A percentile compares a stretch with the other conserved stretches of the same genome.
These are phyloP conservation scores for Artemisia argyi DNA, from an alignment of 129 eudicot genomes.

Conservation along the genomic window DNA sequence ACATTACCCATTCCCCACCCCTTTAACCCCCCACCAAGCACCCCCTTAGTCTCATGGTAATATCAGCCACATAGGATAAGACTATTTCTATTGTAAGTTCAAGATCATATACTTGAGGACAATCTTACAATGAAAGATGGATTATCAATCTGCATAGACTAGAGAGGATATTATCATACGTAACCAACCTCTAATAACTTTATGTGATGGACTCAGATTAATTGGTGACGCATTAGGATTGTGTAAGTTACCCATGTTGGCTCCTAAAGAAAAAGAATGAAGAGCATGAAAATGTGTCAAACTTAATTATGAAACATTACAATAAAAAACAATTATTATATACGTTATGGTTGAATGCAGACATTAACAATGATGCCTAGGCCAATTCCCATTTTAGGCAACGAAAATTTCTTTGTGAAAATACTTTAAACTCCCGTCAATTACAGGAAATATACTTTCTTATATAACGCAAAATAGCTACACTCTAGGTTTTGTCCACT, in stretches of 20 bases:
- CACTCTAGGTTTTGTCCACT: background rate
- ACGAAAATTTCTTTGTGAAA: background rate
- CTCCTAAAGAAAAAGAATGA: slow-evolving; percentile 17
- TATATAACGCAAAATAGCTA: background rate
- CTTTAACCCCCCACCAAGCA: too few relatives aligned
- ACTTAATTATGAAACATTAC: slow-evolving; percentile 20
- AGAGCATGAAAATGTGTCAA: slow-evolving; percentile 7
- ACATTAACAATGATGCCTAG: background rate
- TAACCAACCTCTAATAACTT: slow-evolving; percentile 72
- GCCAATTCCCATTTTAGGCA: background rate
- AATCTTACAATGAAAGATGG: background rate
- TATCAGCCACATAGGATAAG: slow-evolving; percentile 4
- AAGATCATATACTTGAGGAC: slow-evolving; percentile 1
- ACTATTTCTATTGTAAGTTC: background rate
- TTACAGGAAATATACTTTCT: slow-evolving; percentile 1
- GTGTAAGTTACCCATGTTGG: slow-evolving; percentile 37
- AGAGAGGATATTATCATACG: background rate
- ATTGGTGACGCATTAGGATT: slow-evolving; percentile 31
- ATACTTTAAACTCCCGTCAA: background rate
- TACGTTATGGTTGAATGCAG: background rate
- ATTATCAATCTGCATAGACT: background rate
- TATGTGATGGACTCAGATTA: slow-evolving; percentile 83
- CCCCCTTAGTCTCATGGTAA: too few relatives aligned
- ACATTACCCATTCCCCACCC: too few relatives aligned
- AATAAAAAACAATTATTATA: slow-evolving; percentile 21